Evolutionary conservation across 192 early-diverging fungal genomes (phyloP).

Genomic region (Coemansia sp.): DNA sequence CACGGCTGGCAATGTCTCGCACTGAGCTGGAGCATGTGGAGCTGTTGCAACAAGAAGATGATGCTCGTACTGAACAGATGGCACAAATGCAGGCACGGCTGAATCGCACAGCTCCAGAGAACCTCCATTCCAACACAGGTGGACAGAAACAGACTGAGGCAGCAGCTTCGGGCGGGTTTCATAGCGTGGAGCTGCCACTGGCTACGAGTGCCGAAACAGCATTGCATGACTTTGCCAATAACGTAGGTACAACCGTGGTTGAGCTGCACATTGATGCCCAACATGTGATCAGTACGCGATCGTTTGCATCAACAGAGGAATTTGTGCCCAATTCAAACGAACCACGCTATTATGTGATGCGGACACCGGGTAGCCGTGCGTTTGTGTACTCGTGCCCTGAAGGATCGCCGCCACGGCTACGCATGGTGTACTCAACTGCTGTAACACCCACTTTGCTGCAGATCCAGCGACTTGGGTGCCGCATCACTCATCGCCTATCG

Average conservation of each 20-base stretch:
- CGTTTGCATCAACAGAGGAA: conserved; percentile 36
- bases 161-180: conserved; percentile 51
- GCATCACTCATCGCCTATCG: conserved; percentile 37
- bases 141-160: conserved; percentile 45
- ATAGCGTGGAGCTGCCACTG: conserved; percentile 49
- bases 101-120: neutral
- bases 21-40: conserved; percentile 51
- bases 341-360: conserved; percentile 54
- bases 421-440: conserved; percentile 56
- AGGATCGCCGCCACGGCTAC: conserved; percentile 42
- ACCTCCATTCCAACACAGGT: conserved; percentile 42
- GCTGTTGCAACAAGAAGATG: conserved; percentile 45
- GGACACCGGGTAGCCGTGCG: conserved; percentile 40
- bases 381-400: conserved; percentile 56
- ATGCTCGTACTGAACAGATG: conserved; percentile 52
- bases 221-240: conserved; percentile 26
- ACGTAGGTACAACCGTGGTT: conserved; percentile 38
- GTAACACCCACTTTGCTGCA: conserved; percentile 32
- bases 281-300: conserved; percentile 20
- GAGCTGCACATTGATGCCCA: conserved; percentile 44
- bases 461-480: conserved; percentile 42
- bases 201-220: conserved; percentile 27
- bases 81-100: conserved; percentile 38
- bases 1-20: conserved; percentile 49
- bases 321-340: conserved; percentile 36